Conservation (phyloP, 495 filamentous ascomycete genomes). For the Amphirosellinia nigrospora region DNA sequence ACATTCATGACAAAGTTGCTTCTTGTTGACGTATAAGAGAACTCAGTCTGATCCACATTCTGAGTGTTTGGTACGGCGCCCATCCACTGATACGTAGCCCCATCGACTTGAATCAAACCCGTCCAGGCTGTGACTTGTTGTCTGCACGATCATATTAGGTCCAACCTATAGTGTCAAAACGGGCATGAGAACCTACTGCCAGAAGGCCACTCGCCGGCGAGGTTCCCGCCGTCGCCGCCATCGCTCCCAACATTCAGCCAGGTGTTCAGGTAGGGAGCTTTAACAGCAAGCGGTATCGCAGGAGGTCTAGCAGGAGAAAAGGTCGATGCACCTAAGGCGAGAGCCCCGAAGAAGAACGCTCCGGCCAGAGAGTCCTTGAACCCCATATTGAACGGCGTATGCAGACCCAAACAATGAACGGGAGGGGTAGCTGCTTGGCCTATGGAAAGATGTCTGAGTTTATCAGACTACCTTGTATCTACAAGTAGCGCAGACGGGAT, state of each 20-base stretch:
- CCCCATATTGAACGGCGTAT: slow-evolving; percentile 33
- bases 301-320: slow-evolving; percentile 66
- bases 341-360: slow-evolving; percentile 34
- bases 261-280: slow-evolving; percentile 82
- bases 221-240: slow-evolving; percentile 79
- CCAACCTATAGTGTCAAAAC: slow-evolving; percentile 55
- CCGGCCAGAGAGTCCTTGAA: slow-evolving; percentile 34
- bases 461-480: slow-evolving; percentile 18
- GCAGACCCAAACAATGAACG: neutral
- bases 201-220: slow-evolving; percentile 68
- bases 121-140: slow-evolving; percentile 79
- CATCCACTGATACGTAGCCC: slow-evolving; percentile 66
- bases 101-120: slow-evolving; percentile 65
- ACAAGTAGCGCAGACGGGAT: slow-evolving; percentile 1
- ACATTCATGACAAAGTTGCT: slow-evolving; percentile 87
- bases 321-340: slow-evolving; percentile 44
- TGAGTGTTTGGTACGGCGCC: slow-evolving; percentile 61
- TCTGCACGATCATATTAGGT: slow-evolving; percentile 62
- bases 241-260: slow-evolving; percentile 71
- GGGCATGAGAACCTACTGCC: slow-evolving; percentile 33
- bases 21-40: slow-evolving; percentile 84
- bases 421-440: slow-evolving; percentile 1
- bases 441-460: neutral
- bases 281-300: slow-evolving; percentile 78
- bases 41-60: slow-evolving; percentile 51